A percentile compares a stretch with the other conserved stretches of the same genome.
Evolutionary conservation across 768 basidiomycete species (phyloP).

Genomic region (Clavulina sp.): DNA sequence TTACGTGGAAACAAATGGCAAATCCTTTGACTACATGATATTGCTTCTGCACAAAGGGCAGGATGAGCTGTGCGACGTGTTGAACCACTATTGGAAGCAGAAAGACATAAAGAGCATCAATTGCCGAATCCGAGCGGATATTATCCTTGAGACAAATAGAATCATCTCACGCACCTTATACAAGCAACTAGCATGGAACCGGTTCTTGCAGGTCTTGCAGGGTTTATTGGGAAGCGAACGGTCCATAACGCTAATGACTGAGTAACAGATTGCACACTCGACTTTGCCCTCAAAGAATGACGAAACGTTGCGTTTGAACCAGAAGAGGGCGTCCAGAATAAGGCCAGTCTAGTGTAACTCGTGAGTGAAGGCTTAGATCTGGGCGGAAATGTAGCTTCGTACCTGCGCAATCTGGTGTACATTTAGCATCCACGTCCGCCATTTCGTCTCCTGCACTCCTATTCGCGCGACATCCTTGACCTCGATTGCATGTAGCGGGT

Average conservation of each 20-base stretch:
- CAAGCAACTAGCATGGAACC: constrained; percentile 81
- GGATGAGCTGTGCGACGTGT: constrained; percentile 71
- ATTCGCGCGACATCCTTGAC: constrained; percentile 70
- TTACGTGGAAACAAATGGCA: too few species aligned
- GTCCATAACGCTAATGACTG: constrained; percentile 87
- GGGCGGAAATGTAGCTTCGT: constrained; percentile 14
- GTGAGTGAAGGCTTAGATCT: neutral
- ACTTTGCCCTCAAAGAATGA: constrained; percentile 91
- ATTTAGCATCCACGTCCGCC: constrained; percentile 86
- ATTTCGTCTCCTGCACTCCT: constrained; percentile 76
- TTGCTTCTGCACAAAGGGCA: constrained; percentile 85
- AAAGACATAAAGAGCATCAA: neutral
- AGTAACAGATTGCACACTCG: constrained; percentile 93
- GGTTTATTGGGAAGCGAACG: constrained; percentile 74
- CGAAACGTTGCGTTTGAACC: constrained; percentile 89
- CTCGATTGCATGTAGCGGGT: constrained; percentile 77
- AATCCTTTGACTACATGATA: too few species aligned
- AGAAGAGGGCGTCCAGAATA: constrained; percentile 66
- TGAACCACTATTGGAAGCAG: constrained; percentile 51
- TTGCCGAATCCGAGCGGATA: neutral
- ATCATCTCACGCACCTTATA: too few species aligned
- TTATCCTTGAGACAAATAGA: too few species aligned
- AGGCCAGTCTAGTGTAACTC: constrained; percentile 51
- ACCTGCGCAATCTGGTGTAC: constrained; percentile 85
- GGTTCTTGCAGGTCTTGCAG: constrained; percentile 87